Base-by-base conservation (phyloP, 306 rosid genomes). In the Cyamopsis tetragonoloba region DNA sequence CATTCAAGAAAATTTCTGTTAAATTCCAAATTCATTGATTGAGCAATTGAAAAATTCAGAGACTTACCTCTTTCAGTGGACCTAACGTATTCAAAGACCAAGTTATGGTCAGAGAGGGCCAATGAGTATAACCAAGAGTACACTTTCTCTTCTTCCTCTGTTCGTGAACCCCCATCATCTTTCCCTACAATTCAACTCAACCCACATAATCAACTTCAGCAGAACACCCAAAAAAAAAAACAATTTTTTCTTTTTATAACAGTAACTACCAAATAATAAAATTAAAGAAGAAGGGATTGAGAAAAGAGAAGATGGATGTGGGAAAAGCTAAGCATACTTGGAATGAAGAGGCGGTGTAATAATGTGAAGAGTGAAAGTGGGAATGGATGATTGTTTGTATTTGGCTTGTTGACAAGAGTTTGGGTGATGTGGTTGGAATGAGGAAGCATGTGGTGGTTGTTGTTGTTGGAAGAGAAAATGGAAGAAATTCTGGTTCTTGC, bases 11-110 rank as follows among this genome's bases (percentile, higher is more conserved):
- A 42, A 4, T 41, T 26, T 26, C 12, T 61, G 3, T 22, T n/a
- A n/a, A n/a, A n/a, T n/a, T n/a, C n/a, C n/a, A n/a, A n/a, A n/a
- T n/a, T n/a, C n/a, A n/a, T n/a, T n/a, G n/a, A n/a, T n/a, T n/a
- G n/a, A n/a, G n/a, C n/a, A n/a, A 18, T 1, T 27, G 43, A 30
- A 51, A 9, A 53, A 41, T 66, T 18, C 3, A 20, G 34, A 73
- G 4, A 61, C 81, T 77, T 42, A 76, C 96, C 96, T 77, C 95
- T 83, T 76, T 90, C 96, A 0, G 96, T 90, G 77, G 96, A 90
- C 24, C 60, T 80, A 78, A 90, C 96, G 43, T 90, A 90, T 74
- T 90, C 96, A 28, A 74, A 90, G 71, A 55, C 91, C 84, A 90
- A 12, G 55, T 87, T 37, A 72, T 77, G 87, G 1, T 87, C 76